Evolutionary conservation across 1,284 basidiomycete species (phyloP), one percentile per base, ranked within the genome.

Genomic region (Puccinia hordei): DNA sequence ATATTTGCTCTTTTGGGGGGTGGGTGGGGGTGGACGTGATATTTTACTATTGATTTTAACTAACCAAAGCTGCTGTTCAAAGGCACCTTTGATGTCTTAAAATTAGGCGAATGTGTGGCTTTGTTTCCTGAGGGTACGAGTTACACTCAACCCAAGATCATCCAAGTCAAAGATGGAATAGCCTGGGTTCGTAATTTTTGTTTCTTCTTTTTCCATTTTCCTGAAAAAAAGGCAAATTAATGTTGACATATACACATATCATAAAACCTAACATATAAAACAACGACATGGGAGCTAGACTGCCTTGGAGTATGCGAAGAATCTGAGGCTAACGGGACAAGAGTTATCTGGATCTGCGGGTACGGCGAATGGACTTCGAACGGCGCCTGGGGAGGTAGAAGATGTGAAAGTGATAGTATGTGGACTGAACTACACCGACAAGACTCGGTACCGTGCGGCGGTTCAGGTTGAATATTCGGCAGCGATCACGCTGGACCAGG

Each of bases 241-340:
- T 41, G 38, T 41, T 41, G 6, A 41, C 38, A 41, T 41, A 41
- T 41, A 41, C 4, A 4, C 9, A 51, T 51, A 8, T 5, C 13
- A 9, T 51, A 19, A n/a, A 3, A 51, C 49, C 3, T 8, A 51
- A 51, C 71, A 55, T 35, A 15, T 41, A 38, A 30, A 73, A 73
- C 30, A 49, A 30, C 44, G 27, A 17, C 27, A 73, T 33, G 17
- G n/a, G 19, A 30, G 19, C 30, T 44, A 77, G 77, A 80, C 77
- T 17, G 77, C 77, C 15, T 65, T 80, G 33, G 77, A 72, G n/a
- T 80, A 72, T 80, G 77, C 77, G 24, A 80, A 80, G 44, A 80
- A 80, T 35, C 30, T 80, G 0, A 19, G 66, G 46, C 35, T 69
- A 8, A 80, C 77, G 12, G 77, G 77, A 17, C 30, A 33, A 19